These are phyloP conservation scores for Rhizopogon vesiculosus DNA, from an alignment of 768 basidiomycete species.

Conservation along the genomic window DNA sequence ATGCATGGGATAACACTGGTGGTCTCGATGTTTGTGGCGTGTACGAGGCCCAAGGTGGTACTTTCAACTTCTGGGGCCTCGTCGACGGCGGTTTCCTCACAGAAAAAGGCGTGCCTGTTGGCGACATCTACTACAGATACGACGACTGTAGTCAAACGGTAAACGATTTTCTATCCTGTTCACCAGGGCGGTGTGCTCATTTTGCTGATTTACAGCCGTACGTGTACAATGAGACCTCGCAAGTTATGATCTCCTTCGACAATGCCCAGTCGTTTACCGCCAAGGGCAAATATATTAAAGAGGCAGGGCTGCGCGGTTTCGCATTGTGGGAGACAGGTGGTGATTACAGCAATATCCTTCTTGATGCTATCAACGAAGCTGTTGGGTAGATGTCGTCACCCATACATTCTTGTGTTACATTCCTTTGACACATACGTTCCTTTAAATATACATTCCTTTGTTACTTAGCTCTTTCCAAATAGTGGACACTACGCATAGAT, in stretches of 20 bases:
- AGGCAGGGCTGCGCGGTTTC: slow-evolving; percentile 56
- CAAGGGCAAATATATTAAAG: slow-evolving; percentile 59
- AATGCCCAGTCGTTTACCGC: slow-evolving; percentile 50
- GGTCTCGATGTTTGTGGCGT: slow-evolving; percentile 54
- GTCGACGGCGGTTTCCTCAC: slow-evolving; percentile 52
- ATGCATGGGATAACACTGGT: slow-evolving; percentile 47
- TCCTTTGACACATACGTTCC: slow-evolving; percentile 19
- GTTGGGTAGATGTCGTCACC: slow-evolving; percentile 43
- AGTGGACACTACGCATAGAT: too few species aligned
- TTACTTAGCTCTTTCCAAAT: too few species aligned
- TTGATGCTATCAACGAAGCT: slow-evolving; percentile 44
- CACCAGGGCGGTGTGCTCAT: not conserved
- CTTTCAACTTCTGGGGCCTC: slow-evolving; percentile 57
- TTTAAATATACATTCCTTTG: not conserved
- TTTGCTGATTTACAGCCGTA: slow-evolving; percentile 45
- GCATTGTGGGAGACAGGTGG: slow-evolving; percentile 70
- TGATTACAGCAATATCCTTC: slow-evolving; percentile 54
- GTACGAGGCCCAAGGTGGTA: slow-evolving; percentile 40
- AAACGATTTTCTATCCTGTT: slow-evolving; percentile 9
- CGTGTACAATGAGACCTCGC: slow-evolving; percentile 52
- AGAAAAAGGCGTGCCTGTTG: slow-evolving; percentile 17
- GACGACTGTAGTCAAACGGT: slow-evolving; percentile 75
- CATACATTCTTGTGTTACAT: slow-evolving; percentile 44
- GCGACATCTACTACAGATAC: slow-evolving; percentile 48
- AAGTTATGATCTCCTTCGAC: slow-evolving; percentile 65